Evolutionary conservation across 2,329 filamentous ascomycete genomes (phyloP), one percentile per base, ranked within the genome.

Genomic region (Alternaria sp.): DNA sequence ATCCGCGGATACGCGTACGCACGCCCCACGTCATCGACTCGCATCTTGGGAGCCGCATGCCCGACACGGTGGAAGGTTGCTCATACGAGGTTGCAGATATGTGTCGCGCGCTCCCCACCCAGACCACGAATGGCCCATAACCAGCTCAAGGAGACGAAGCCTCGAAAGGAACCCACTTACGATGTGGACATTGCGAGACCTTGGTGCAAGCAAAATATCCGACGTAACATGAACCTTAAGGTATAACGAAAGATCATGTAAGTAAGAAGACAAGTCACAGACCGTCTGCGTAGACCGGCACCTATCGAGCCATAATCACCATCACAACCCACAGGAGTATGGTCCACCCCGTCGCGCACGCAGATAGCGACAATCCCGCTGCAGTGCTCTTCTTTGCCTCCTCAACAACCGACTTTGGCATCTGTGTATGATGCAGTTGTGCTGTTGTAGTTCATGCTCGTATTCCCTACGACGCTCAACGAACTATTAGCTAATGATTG

Each of bases 1-100:
- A 67, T 67, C 67, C 58, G 65, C 61, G 31, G 56, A 51, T 67
- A 67, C 62, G 65, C 68, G 60, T 67, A 67, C 63, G 65, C 68
- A 59, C 67, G 64, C 57, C 57, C 58, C 61, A 70, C 68, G 66
- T 70, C 64, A 71, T 70, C 53, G 41, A 51, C 33, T 42, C 42
- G 37, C 46, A 54, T 34, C 40, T 56, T 36, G 29, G 24, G 39
- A 53, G 26, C 29, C 23, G 34, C 50, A 34, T 31, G 21, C 13
- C 39, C n/a, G 31, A 51, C 23, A n/a, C 17, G 14, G 46, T 42
- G 17, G 5, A 17, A 10, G 33, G 14, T 29, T 21, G 13, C 39
- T 45, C 5, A 53, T 26, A n/a, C 8, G 31, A 23, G 11, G 11
- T 39, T 14, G 13, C 14, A 31, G n/a, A 26, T 3, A n/a, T 21